Base-by-base conservation (phyloP, 495 filamentous ascomycete species). In the Talaromyces stipitatus region DNA sequence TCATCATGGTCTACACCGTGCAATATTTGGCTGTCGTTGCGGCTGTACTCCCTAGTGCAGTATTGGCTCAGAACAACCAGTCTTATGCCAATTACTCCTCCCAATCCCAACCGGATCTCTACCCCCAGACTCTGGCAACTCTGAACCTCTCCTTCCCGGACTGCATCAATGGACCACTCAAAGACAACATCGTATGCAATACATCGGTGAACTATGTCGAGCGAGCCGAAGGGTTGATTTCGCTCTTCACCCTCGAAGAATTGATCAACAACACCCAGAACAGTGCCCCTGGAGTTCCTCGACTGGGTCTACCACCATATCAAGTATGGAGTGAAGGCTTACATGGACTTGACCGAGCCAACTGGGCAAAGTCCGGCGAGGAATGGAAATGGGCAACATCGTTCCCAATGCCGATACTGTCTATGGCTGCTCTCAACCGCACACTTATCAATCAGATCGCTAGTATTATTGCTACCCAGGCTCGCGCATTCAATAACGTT, bases 401-500 rank as follows among this genome's bases (percentile, higher is more conserved):
- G 0, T 86, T 86, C 63, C 84, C 84, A 0, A 72, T 76, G 60
- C 83, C 83, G 0, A 84, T 87, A 38, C 62, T 77, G 0, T 76
- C 82, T 60, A 81, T 78, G 56, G 82, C 84, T 0, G 77, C 83
- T 3, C 77, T 86, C 59, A 81, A 87, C 59, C 79, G 81, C 56
- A 71, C 77, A 2, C 58, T 86, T 60, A 83, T 87, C 67, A 69
- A 76, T 16, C 69, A 75, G 26, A 80, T 87, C 11, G 82, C 76
- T 14, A 70, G 62, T 2, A 76, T 82, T 5, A 79, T 88, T 30
- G 75, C 76, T 11, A 88, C 77, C 6, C 84, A 90, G 64, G 82
- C 79, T 8, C 73, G 86, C n/a, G 85, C 85, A 2, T 88, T 84
- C 62, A 84, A 73, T 64, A 90, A 90, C 58, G 76, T 58, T 14